Evolutionary conservation across 2,329 filamentous ascomycete species (phyloP).

Genomic region (Chrysoporthe puriensis): DNA sequence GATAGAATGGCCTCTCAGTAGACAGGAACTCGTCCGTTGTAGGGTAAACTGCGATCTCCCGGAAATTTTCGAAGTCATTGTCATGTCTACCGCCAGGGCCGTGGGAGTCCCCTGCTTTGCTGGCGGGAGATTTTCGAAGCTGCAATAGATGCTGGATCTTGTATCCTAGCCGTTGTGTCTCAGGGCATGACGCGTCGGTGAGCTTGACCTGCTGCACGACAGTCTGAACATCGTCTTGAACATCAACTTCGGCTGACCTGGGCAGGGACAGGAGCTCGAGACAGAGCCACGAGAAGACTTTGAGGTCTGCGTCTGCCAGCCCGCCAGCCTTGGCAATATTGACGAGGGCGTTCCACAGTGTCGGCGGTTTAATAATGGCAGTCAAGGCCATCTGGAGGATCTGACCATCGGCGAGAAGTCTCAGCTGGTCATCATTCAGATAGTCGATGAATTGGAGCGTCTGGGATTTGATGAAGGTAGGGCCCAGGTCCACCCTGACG

Average conservation of each 20-base stretch:
- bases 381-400: slow-evolving; percentile 52
- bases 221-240: slow-evolving; percentile 32
- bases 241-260: slow-evolving; percentile 29
- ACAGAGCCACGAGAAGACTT: slow-evolving; percentile 53
- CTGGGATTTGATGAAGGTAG: slow-evolving; percentile 37
- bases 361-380: slow-evolving; percentile 53
- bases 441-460: slow-evolving; percentile 43
- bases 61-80: slow-evolving; percentile 69
- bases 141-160: slow-evolving; percentile 45
- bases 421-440: slow-evolving; percentile 48
- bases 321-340: slow-evolving; percentile 34
- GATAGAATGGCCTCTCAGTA: slow-evolving; percentile 57
- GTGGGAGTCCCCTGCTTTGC: slow-evolving; percentile 22
- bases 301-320: slow-evolving; percentile 39
- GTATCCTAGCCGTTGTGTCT: slow-evolving; percentile 34
- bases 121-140: slow-evolving; percentile 33
- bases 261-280: slow-evolving; percentile 50
- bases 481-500: slow-evolving; percentile 34
- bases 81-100: slow-evolving; percentile 71
- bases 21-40: slow-evolving; percentile 67
- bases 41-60: slow-evolving; percentile 65
- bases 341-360: slow-evolving; percentile 56
- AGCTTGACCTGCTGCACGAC: slow-evolving; percentile 33
- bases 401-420: slow-evolving; percentile 52
- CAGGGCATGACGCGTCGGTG: slow-evolving; percentile 36